Evolutionary conservation across 345 rosid genomes (phyloP).

Genomic region (Camelina hispida): DNA sequence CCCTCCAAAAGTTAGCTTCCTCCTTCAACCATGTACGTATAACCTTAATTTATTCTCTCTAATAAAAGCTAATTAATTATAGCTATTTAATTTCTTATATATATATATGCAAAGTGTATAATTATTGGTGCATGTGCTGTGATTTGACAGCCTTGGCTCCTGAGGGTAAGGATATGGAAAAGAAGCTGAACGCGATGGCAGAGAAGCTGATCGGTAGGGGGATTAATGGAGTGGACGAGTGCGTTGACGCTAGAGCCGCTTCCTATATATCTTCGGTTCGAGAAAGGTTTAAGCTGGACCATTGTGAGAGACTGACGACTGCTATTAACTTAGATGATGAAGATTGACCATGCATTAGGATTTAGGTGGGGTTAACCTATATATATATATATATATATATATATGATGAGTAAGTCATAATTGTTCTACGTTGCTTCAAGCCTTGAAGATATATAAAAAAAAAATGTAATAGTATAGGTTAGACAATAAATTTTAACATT

Average conservation of each 20-base stretch:
- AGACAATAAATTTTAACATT: background rate
- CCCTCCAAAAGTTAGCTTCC: constrained; percentile 36
- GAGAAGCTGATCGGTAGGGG: constrained; percentile 30
- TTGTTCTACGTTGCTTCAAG: constrained; percentile 1
- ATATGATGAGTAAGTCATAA: background rate
- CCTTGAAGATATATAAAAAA: background rate
- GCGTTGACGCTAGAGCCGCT: constrained; percentile 46
- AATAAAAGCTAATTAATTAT: background rate
- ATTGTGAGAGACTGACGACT: constrained; percentile 36
- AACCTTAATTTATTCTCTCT: background rate
- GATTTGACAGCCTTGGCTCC: constrained; percentile 31
- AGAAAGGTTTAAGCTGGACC: constrained; percentile 42
- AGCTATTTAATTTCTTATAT: background rate
- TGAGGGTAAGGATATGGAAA: constrained; percentile 28
- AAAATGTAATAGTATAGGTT: too few species aligned
- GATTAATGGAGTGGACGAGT: constrained; percentile 33
- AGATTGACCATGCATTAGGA: constrained; percentile 19
- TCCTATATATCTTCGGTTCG: constrained; percentile 46
- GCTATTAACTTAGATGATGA: constrained; percentile 36
- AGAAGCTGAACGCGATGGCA: constrained; percentile 26
- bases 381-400: background rate
- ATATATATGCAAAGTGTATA: background rate
- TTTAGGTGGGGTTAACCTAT: background rate
- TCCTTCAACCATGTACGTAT: constrained; percentile 33
- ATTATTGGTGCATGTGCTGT: constrained; percentile 18